phyloP scores from a whole-genome alignment of 2,329 filamentous ascomycete genomes.

The Colletotrichum sp. region DNA sequence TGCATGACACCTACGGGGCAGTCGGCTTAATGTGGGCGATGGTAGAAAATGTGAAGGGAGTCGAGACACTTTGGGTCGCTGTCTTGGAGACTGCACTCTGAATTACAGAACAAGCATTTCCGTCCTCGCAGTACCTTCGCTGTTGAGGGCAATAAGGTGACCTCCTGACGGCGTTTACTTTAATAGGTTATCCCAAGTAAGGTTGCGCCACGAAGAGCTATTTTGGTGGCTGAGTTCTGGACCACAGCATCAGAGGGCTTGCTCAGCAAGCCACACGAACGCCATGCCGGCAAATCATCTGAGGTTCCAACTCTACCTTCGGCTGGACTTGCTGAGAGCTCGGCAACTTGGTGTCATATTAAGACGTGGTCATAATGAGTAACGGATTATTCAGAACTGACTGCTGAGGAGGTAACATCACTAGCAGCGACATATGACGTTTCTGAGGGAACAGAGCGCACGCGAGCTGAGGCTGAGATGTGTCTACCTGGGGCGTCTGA shows the following conservation, averaged over 20 bases:
- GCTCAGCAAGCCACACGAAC: neutral
- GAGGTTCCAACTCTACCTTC: neutral
- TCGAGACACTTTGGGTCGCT: rapidly evolving
- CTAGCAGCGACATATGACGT: neutral
- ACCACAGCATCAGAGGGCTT: neutral
- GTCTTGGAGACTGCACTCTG: rapidly evolving
- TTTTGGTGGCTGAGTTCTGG: neutral
- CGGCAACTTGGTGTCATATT: neutral
- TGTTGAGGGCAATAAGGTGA: neutral
- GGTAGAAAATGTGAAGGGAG: neutral
- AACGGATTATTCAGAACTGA: neutral
- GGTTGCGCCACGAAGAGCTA: neutral
- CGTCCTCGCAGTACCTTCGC: neutral
- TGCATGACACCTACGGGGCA: neutral
- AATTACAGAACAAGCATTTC: neutral
- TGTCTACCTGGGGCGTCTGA: neutral
- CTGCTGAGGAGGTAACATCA: neutral
- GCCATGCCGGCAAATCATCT: neutral
- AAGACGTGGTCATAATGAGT: neutral
- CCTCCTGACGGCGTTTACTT: neutral
- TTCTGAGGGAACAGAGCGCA: neutral
- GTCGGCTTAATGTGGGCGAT: neutral
- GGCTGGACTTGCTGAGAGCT: neutral
- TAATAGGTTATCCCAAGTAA: neutral
- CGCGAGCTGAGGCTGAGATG: neutral